These are phyloP conservation scores for Gaultheria prostrata DNA, from an alignment of 148 eudicot species.

Conservation along the genomic window DNA sequence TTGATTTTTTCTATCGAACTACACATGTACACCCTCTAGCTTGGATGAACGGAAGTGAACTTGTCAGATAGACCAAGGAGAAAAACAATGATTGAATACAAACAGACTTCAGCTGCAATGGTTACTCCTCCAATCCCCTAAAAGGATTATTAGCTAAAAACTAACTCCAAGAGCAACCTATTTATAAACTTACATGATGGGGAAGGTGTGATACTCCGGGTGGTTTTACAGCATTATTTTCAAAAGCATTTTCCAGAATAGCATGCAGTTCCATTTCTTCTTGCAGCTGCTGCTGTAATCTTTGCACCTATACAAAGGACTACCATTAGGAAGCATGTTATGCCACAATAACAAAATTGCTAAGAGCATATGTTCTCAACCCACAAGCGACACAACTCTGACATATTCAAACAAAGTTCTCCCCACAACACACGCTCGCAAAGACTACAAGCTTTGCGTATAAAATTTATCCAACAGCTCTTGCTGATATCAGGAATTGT, in stretches of 20 bases:
- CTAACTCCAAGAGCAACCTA: background rate
- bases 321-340: conserved; percentile 17
- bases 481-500: background rate
- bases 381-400: background rate
- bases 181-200: conserved; percentile 16
- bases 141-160: conserved; percentile 9
- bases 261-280: conserved; percentile 21
- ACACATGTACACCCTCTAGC: background rate
- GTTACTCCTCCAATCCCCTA: background rate
- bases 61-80: background rate
- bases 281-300: conserved; percentile 18
- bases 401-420: conserved; percentile 6
- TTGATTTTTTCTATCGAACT: background rate
- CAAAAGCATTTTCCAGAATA: conserved; percentile 20
- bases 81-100: background rate
- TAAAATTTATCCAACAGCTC: background rate
- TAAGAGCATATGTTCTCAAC: background rate
- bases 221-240: conserved; percentile 10
- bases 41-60: conserved; percentile 10
- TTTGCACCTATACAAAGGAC: conserved; percentile 16
- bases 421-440: background rate
- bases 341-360: background rate
- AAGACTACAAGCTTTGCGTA: background rate
- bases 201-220: conserved; percentile 9
- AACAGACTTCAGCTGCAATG: background rate